Evolutionary conservation across 108 stramenopile genomes (phyloP).

Genomic region (Skeletonema tropicum): DNA sequence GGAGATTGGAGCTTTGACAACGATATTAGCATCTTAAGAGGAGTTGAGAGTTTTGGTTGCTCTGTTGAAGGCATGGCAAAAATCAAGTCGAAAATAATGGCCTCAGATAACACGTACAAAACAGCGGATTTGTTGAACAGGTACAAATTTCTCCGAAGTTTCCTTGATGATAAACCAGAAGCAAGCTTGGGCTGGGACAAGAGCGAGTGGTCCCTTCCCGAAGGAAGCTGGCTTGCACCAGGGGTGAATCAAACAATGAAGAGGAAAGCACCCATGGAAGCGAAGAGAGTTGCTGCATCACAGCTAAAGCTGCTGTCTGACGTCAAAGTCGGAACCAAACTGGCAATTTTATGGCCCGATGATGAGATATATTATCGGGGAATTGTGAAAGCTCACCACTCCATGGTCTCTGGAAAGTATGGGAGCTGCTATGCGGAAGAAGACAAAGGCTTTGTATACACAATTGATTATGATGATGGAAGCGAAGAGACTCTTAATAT

Average conservation of each 20-base stretch:
- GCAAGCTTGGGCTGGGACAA: not conserved
- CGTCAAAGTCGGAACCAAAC: not conserved
- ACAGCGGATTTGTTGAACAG: constrained; percentile 23
- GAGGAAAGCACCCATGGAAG: not conserved
- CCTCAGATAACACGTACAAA: not conserved
- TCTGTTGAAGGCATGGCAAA: constrained; percentile 15
- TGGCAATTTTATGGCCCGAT: constrained; percentile 3
- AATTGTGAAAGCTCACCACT: not conserved
- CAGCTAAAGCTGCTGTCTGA: not conserved
- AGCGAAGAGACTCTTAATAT: not conserved
- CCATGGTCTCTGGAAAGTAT: not conserved
- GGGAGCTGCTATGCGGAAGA: not conserved
- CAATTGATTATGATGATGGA: constrained; percentile 7
- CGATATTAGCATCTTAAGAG: constrained; percentile 41
- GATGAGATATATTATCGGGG: not conserved
- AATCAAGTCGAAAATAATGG: constrained; percentile 42
- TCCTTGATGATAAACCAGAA: constrained; percentile 9
- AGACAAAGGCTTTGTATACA: not conserved
- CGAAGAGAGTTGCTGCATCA: not conserved
- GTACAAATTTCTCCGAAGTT: constrained; percentile 27
- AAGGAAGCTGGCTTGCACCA: constrained; percentile 28
- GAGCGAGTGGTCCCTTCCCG: constrained; percentile 11
- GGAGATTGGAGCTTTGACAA: constrained; percentile 21
- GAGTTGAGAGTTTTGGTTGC: constrained; percentile 36
- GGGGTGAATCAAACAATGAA: constrained; percentile 6